Percentiles rank a stretch among this genome's conserved stretches.
Conservation (phyloP, 2,329 filamentous ascomycete genomes). For the Elsinoe perseae region DNA sequence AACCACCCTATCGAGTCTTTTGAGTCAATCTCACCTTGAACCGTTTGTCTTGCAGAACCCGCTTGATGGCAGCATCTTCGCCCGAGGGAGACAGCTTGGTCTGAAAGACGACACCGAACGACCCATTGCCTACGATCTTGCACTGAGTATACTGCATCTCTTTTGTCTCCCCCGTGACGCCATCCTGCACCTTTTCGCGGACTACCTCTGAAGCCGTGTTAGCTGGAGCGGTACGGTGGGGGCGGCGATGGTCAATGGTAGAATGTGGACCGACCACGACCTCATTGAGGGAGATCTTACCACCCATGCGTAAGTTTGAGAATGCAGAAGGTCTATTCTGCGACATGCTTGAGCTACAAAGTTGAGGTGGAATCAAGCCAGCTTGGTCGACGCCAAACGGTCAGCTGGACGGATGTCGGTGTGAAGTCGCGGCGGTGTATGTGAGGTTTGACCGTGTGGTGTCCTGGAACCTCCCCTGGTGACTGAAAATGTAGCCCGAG, state of each 20-base stretch:
- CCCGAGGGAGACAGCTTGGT: conserved; percentile 97
- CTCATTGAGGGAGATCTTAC: conserved; percentile 41
- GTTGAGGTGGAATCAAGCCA: conserved; percentile 8
- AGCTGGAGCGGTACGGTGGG: conserved; percentile 24
- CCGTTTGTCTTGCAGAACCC: conserved; percentile 96
- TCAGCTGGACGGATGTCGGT: background rate
- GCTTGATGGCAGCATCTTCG: conserved; percentile 98
- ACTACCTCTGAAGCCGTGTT: conserved; percentile 67
- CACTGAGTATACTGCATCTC: conserved; percentile 98
- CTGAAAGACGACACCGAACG: conserved; percentile 97
- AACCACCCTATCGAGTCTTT: background rate
- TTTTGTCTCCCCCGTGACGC: conserved; percentile 88
- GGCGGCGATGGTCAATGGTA: conserved; percentile 13
- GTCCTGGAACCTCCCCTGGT: background rate
- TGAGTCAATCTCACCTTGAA: conserved; percentile 67
- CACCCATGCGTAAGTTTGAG: conserved; percentile 86
- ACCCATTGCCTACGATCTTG: conserved; percentile 99
- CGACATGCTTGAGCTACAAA: conserved; percentile 56
- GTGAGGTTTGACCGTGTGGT: background rate
- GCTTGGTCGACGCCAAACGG: conserved; percentile 6
- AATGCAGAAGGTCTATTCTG: conserved; percentile 88
- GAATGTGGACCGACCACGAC: background rate
- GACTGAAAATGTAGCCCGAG: background rate
- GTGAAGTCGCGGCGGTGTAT: conserved; percentile 7
- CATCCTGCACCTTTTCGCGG: conserved; percentile 98